Conservation (phyloP, 164 flowering plant species). For the Amborella trichopoda region DNA sequence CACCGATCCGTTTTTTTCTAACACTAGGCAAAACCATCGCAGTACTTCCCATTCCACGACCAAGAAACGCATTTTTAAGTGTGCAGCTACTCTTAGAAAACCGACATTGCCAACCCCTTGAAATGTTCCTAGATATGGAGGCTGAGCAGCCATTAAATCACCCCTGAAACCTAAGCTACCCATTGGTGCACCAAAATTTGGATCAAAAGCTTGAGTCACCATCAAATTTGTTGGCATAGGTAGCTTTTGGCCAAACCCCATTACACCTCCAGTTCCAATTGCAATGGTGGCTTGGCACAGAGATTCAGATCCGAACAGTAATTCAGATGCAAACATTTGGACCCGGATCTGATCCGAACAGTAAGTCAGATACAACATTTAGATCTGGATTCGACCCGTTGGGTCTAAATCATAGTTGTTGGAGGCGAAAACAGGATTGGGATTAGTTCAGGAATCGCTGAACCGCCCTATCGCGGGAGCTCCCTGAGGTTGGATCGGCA, state of each 20-base stretch:
- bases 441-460: no score
- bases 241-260: conserved; percentile 28
- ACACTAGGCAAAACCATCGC: conserved; percentile 94
- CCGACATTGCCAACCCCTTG: conserved; percentile 54
- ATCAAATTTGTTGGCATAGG: conserved; percentile 29
- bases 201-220: conserved; percentile 94
- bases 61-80: conserved; percentile 20
- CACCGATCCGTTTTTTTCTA: no score
- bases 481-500: no score
- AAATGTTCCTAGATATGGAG: conserved; percentile 60
- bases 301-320: no score
- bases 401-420: no score
- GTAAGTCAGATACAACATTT: no score
- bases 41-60: conserved; percentile 44
- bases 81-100: conserved; percentile 84
- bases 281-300: no score
- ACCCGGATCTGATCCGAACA: no score
- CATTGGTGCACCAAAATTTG: conserved; percentile 67
- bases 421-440: no score
- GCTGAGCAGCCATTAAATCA: conserved; percentile 24
- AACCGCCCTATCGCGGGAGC: no score
- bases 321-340: no score
- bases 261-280: conserved; percentile 61
- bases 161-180: conserved; percentile 71
- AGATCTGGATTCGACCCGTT: no score